phyloP scores from a whole-genome alignment of 148 eudicot genomes.

The Rhododendron molle region DNA sequence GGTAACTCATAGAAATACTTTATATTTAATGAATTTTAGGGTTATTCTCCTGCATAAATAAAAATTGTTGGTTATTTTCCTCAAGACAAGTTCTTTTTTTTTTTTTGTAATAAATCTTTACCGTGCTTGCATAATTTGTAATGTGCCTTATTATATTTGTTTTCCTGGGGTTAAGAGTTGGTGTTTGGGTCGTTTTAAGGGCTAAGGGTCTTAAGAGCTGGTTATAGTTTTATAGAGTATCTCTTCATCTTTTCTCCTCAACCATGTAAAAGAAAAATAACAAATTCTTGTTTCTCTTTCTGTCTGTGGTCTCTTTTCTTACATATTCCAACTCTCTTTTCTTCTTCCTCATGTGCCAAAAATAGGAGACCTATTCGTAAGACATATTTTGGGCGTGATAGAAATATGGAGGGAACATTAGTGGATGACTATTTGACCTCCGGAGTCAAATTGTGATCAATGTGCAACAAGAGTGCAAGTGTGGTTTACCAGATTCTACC shows the following conservation, averaged over 20 bases:
- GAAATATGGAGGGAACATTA: not conserved
- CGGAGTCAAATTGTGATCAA: no score
- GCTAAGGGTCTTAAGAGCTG: not conserved
- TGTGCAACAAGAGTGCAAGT: not conserved
- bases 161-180: not conserved
- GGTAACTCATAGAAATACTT: conserved; percentile 6
- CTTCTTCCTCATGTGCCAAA: not conserved
- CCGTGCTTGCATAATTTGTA: not conserved
- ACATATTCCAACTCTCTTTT: not conserved
- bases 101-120: not conserved
- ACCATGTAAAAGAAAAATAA: not conserved
- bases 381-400: not conserved
- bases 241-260: not conserved
- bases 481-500: not conserved
- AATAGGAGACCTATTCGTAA: not conserved
- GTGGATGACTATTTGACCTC: not conserved
- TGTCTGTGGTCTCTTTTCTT: not conserved
- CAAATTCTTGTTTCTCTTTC: not conserved
- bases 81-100: not conserved
- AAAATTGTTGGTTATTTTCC: not conserved
- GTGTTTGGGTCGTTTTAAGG: not conserved
- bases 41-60: not conserved
- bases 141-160: not conserved
- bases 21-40: not conserved
- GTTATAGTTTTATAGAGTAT: not conserved